phyloP scores from a whole-genome alignment of 148 eudicot genomes.

The Rhododendron ovatum region DNA sequence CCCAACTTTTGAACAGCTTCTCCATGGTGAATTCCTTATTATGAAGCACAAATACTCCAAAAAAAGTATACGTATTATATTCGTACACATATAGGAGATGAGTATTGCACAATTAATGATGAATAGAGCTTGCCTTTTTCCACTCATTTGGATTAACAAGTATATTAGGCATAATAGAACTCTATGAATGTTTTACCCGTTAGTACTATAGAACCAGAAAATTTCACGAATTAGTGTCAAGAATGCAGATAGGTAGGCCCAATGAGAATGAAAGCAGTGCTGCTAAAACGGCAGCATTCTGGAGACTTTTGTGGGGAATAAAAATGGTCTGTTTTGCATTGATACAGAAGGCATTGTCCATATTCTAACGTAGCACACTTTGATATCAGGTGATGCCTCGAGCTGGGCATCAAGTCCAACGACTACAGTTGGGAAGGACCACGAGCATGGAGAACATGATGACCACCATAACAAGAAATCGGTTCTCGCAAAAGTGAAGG shows the following conservation, averaged over 20 bases:
- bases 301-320: not conserved
- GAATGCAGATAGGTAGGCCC: not conserved
- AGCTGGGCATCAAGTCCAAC: conserved; percentile 30
- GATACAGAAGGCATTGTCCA: not conserved
- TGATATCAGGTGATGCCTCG: conserved; percentile 36
- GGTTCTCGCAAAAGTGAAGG: conserved; percentile 66
- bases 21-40: conserved; percentile 37
- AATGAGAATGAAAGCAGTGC: not conserved
- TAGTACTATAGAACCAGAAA: not conserved
- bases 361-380: not conserved
- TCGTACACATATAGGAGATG: not conserved
- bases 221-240: not conserved
- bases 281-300: not conserved
- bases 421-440: conserved; percentile 23
- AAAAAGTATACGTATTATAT: not conserved
- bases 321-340: not conserved
- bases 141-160: not conserved
- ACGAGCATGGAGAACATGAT: conserved; percentile 48
- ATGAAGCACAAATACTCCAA: not conserved
- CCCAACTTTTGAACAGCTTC: conserved; percentile 51
- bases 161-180: not conserved
- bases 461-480: conserved; percentile 46
- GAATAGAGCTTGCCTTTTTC: not conserved
- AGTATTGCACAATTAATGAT: not conserved
- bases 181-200: not conserved